Evolutionary conservation across 768 basidiomycete genomes (phyloP).

Genomic region (Pleurotus giganteus): DNA sequence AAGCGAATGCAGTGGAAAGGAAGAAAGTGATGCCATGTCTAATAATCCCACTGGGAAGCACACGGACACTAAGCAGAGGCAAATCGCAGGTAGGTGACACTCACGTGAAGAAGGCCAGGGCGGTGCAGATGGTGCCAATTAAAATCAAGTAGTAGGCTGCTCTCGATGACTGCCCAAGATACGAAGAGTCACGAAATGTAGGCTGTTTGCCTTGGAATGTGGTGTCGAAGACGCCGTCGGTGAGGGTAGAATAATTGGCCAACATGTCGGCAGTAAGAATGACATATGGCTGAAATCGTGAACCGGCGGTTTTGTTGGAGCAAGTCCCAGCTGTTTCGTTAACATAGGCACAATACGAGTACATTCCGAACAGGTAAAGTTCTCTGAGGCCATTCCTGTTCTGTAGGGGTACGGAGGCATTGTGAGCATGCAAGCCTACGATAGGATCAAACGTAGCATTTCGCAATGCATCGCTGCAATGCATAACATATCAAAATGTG

Average conservation of each 20-base stretch:
- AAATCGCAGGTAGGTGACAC: constrained; percentile 22
- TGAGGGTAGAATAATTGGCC: constrained; percentile 56
- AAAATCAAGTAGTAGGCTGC: constrained; percentile 77
- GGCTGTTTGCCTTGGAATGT: constrained; percentile 18
- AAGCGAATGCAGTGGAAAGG: constrained; percentile 60
- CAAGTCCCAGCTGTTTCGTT: constrained; percentile 65
- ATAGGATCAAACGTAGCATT: constrained; percentile 56
- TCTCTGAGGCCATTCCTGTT: constrained; percentile 59
- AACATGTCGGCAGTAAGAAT: constrained; percentile 67
- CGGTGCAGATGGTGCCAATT: constrained; percentile 66
- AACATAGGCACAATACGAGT: constrained; percentile 75
- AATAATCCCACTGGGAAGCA: constrained; percentile 53
- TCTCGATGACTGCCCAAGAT: constrained; percentile 60
- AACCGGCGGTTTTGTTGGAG: constrained; percentile 56
- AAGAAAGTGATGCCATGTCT: constrained; percentile 68
- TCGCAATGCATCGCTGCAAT: constrained; percentile 47
- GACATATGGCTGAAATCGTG: constrained; percentile 63
- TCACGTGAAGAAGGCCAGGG: constrained; percentile 64
- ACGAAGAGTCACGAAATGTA: constrained; percentile 59
- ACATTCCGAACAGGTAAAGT: constrained; percentile 77
- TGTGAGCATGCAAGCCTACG: constrained; percentile 61
- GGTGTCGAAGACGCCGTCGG: constrained; percentile 48
- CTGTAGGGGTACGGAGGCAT: constrained; percentile 61
- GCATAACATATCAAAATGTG: constrained; percentile 7
- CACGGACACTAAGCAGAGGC: constrained; percentile 10